Conservation (phyloP, 2,329 filamentous ascomycete genomes). For the Aspergillus sp. region DNA sequence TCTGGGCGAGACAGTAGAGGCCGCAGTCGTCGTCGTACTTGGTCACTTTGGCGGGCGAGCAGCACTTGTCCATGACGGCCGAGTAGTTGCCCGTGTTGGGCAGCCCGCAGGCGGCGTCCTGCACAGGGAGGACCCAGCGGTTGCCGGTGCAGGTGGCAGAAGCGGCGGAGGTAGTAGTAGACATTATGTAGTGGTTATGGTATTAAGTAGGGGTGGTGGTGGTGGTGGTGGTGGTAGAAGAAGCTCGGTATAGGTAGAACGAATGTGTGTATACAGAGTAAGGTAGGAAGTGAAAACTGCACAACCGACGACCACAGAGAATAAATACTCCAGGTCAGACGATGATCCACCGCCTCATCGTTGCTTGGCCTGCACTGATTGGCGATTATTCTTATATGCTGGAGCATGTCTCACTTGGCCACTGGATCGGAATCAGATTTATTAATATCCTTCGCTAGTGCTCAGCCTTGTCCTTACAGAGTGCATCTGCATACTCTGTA, state of each 20-base stretch:
- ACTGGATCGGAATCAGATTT: not conserved
- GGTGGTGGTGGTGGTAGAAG: not conserved
- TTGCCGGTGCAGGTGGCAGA: slow-evolving; percentile 22
- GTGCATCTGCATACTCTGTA: too few relatives aligned
- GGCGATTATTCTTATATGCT: too few relatives aligned
- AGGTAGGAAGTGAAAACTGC: too few relatives aligned
- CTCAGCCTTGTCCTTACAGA: too few relatives aligned
- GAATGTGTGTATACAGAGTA: too few relatives aligned
- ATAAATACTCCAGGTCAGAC: too few relatives aligned
- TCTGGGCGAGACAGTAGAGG: slow-evolving; percentile 50
- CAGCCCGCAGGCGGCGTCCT: slow-evolving; percentile 48
- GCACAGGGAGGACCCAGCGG: slow-evolving; percentile 45
- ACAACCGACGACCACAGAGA: too few relatives aligned
- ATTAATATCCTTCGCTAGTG: not conserved
- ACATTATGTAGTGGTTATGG: slow-evolving; percentile 16
- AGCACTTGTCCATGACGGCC: slow-evolving; percentile 48
- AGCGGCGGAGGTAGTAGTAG: slow-evolving; percentile 17
- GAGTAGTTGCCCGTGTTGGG: slow-evolving; percentile 41
- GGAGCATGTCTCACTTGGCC: not conserved
- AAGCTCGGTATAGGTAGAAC: not conserved
- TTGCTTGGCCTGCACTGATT: too few relatives aligned
- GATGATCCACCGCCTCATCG: not conserved
- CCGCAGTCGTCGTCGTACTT: slow-evolving; percentile 51
- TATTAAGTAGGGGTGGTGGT: not conserved
- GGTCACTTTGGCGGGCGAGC: slow-evolving; percentile 43